Base-by-base conservation (phyloP, 768 basidiomycete genomes). In the Xerocomus potaroensis region DNA sequence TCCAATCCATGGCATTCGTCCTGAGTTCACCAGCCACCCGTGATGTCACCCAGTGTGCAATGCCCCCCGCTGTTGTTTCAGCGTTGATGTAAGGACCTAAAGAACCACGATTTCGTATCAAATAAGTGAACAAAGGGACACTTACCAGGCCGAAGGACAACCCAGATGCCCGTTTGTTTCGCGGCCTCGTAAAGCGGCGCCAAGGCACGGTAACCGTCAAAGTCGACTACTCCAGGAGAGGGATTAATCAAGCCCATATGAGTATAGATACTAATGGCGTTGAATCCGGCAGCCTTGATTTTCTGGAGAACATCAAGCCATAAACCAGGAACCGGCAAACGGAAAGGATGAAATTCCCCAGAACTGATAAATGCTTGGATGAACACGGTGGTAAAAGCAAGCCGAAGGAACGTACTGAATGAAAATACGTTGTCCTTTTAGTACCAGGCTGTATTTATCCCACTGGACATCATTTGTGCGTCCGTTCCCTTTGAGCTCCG, bases 281-380 rank as follows among this genome's bases (percentile, higher is more conserved):
- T 92, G 49, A 92, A 70, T 10, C 90, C 90, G 0, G 85, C 81
- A 5, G 87, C 90, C 57, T 87, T 87, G 49, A 80, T 71, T 60
- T 87, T 91, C 54, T 91, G 82, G 33, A 91, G 76, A 41, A 91
- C 80, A 57, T 91, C 90, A 11, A 80, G 73, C 88, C 90, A 92
- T 45, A 91, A 64, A 3, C 79, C 79, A 14, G 84, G 87, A 0
- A 90, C 83, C 9, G 87, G 90, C 8, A 91, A 67, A 19, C 87
- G 79, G 69, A 87, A 91, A 1, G 87, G 79, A 57, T 91, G 90
- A 62, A 90, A 88, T 63, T 91, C 90, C 47, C 90, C 90, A 1
- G 86, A 87, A 56, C 88, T 90, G 48, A 32, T 21, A n/a, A n/a
- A 16, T 30, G 31, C 15, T 33, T 7, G 22, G 41, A 30, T 26